Conservation (phyloP, 176 grass and related monocot species). For the Raddia guianensis region DNA sequence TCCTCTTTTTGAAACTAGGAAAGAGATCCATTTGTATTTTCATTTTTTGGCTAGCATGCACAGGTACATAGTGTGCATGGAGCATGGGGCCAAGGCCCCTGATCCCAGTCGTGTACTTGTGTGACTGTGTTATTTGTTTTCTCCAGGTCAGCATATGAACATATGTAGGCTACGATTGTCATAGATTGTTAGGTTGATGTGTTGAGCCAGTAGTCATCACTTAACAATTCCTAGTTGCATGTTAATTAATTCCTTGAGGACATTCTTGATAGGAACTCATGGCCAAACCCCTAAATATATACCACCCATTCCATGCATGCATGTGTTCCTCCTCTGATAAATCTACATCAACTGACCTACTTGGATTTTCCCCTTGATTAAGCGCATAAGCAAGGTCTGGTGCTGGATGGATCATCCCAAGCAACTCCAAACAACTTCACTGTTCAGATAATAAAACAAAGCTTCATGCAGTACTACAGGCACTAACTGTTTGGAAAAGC, state of each 20-base stretch:
- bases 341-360: conserved; percentile 37
- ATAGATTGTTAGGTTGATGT: conserved; percentile 14
- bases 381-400: conserved; percentile 16
- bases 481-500: conserved; percentile 20
- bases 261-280: conserved; percentile 30
- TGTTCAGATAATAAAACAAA: conserved; percentile 42
- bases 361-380: neutral
- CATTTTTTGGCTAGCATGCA: too few species aligned
- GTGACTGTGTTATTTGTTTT: conserved; percentile 11
- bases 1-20: too few species aligned
- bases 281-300: conserved; percentile 15
- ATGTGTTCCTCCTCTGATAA: conserved; percentile 37
- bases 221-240: conserved; percentile 2
- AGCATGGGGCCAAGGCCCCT: too few species aligned
- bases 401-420: conserved; percentile 31
- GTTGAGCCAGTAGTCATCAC: conserved; percentile 18
- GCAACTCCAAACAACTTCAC: conserved; percentile 43
- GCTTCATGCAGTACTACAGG: conserved; percentile 4
- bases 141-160: conserved; percentile 12
- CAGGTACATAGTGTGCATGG: too few species aligned
- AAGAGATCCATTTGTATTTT: too few species aligned
- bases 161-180: conserved; percentile 9
- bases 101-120: neutral
- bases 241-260: conserved; percentile 5
- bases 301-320: conserved; percentile 10